Conservation (phyloP, 768 basidiomycete genomes). For the Tricholoma furcatifolium region DNA sequence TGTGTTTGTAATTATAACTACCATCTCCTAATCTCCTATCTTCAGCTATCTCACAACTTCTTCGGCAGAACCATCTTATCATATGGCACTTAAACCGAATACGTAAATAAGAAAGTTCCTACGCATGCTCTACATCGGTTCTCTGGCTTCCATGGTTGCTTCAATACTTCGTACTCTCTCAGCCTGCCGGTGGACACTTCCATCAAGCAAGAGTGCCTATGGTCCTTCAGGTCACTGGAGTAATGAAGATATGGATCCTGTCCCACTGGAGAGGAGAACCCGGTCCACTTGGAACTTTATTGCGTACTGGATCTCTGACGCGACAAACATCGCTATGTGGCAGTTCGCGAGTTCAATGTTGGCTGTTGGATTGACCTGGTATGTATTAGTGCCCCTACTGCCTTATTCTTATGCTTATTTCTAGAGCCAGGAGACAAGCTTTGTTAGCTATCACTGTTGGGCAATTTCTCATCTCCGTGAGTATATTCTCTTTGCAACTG, state of each 20-base stretch:
- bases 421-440: conserved; percentile 53
- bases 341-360: conserved; percentile 74
- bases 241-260: conserved; percentile 80
- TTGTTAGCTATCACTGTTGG: conserved; percentile 70
- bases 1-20: too few relatives aligned
- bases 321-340: conserved; percentile 49
- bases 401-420: neutral
- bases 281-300: conserved; percentile 71
- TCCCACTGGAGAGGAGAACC: conserved; percentile 56
- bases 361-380: conserved; percentile 73
- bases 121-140: neutral
- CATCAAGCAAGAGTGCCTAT: conserved; percentile 52
- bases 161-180: neutral
- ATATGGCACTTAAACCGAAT: neutral
- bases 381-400: conserved; percentile 4
- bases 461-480: conserved; percentile 64
- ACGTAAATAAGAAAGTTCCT: too few relatives aligned
- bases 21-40: neutral
- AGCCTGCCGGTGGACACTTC: conserved; percentile 33
- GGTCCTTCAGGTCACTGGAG: conserved; percentile 61
- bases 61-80: neutral
- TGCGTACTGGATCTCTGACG: conserved; percentile 59
- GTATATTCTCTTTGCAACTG: neutral
- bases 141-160: neutral
- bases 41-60: neutral